These are phyloP conservation scores for Penicillium nucicola DNA, from an alignment of 495 filamentous ascomycete genomes.

Conservation along the genomic window DNA sequence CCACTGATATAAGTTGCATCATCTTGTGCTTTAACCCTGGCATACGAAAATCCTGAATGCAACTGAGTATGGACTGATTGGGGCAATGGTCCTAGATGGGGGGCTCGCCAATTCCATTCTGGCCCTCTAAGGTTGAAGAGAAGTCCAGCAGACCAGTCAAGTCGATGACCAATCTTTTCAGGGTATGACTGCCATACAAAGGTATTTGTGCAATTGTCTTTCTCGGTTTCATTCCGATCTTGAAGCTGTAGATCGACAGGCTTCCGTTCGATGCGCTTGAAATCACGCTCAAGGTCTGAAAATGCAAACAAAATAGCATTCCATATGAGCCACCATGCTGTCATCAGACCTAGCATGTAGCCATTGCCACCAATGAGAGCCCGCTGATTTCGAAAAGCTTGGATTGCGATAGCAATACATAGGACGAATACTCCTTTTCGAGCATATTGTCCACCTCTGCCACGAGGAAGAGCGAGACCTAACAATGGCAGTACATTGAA, in stretches of 20 bases:
- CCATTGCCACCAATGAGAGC: constrained; percentile 57
- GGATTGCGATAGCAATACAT: constrained; percentile 42
- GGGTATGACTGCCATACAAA: constrained; percentile 74
- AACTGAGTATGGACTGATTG: constrained; percentile 42
- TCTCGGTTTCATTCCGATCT: background rate
- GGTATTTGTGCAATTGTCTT: background rate
- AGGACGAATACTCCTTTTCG: constrained; percentile 55
- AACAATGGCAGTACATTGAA: constrained; percentile 27
- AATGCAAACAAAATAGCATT: constrained; percentile 57
- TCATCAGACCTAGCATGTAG: constrained; percentile 66
- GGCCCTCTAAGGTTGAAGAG: constrained; percentile 66
- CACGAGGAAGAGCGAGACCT: constrained; percentile 32
- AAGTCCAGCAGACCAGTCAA: constrained; percentile 71
- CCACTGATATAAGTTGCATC: constrained; percentile 22
- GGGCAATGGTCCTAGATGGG: constrained; percentile 58
- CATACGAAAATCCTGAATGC: constrained; percentile 9
- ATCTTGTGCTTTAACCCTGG: constrained; percentile 4
- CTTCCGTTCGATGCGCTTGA: constrained; percentile 58
- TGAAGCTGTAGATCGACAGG: background rate
- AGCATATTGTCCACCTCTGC: constrained; percentile 19
- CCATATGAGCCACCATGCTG: constrained; percentile 67
- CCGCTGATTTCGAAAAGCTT: constrained; percentile 39
- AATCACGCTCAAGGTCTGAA: constrained; percentile 62
- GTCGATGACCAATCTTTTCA: constrained; percentile 52
- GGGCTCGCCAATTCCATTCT: constrained; percentile 74